phyloP scores from a whole-genome alignment of 2,329 filamentous ascomycete genomes.

The Lojkania enalia region DNA sequence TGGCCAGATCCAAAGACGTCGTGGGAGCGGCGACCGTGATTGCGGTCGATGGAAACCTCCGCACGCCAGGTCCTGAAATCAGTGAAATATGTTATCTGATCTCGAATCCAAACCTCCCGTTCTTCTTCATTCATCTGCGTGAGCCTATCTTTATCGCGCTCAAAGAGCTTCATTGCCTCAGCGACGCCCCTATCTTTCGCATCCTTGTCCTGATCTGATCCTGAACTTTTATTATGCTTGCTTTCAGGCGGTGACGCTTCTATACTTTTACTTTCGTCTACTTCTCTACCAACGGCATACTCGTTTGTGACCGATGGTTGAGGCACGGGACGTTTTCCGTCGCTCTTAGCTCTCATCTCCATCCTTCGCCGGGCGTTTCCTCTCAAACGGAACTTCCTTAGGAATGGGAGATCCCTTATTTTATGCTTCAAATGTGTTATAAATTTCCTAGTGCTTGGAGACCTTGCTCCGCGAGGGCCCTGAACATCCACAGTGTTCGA shows the following conservation, averaged over 20 bases:
- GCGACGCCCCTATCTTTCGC: background rate
- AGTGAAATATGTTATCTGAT: background rate
- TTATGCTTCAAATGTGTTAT: background rate
- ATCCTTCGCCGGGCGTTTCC: background rate
- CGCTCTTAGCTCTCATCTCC: background rate
- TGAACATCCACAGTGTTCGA: conserved; percentile 3
- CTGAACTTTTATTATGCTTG: background rate
- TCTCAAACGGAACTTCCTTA: background rate
- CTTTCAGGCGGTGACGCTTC: background rate
- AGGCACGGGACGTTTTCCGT: background rate
- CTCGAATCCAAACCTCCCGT: background rate
- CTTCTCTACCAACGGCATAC: no score
- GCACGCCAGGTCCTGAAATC: no score
- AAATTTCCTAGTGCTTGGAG: background rate
- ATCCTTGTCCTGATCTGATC: background rate
- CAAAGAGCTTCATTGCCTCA: background rate
- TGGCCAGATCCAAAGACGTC: background rate
- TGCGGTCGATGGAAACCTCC: background rate
- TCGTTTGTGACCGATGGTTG: background rate
- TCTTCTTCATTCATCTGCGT: background rate
- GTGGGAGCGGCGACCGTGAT: background rate
- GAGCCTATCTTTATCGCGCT: background rate
- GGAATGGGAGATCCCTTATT: background rate
- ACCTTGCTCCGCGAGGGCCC: background rate
- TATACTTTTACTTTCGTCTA: no score